Base-by-base conservation (phyloP, 2,329 filamentous ascomycete genomes). In the Fusarium algeriense region DNA sequence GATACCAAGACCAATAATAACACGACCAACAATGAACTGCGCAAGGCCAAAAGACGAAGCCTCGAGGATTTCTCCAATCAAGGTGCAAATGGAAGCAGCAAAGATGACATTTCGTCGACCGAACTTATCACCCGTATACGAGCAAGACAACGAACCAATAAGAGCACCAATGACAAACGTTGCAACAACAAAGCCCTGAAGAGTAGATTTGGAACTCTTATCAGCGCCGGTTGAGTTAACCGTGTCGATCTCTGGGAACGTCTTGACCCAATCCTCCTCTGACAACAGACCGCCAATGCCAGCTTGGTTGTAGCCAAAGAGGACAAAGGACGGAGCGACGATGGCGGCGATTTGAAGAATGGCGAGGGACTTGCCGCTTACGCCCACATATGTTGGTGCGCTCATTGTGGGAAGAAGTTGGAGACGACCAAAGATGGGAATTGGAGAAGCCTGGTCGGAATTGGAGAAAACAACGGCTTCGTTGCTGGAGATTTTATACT, bases 281-380 rank as follows among this genome's bases (percentile, higher is more conserved):
- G 90, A 91, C 61, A 94, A 84, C 56, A 94, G 86, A 60, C 89
- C 89, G 40, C 90, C 91, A 82, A 92, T 92, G 6, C 92, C 90
- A 74, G 91, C 89, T 79, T 91, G 89, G 80, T 93, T 91, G 75
- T 87, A 86, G 32, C 85, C 85, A 60, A 86, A 85, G 28, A 85
- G 80, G 64, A 85, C 81, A 63, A 81, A 84, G 15, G 83, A 76
- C 7, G 84, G 84, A 10, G 78, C 80, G 20, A 85, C 83, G 41
- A 85, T 80, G 49, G 84, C 77, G 17, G 79, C 79, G 57, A 83
- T 78, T 70, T 85, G 83, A 30, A 81, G 72, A 17, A 76, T 76
- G 62, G 73, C 76, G 50, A 84, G 73, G 54, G 77, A 66, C 43
- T 78, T 72, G 78, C 82, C 82, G 44, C 75, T 79, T 30, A 79